phyloP scores from a whole-genome alignment of 2,329 filamentous ascomycete genomes.

The Bretziella fagacearum region DNA sequence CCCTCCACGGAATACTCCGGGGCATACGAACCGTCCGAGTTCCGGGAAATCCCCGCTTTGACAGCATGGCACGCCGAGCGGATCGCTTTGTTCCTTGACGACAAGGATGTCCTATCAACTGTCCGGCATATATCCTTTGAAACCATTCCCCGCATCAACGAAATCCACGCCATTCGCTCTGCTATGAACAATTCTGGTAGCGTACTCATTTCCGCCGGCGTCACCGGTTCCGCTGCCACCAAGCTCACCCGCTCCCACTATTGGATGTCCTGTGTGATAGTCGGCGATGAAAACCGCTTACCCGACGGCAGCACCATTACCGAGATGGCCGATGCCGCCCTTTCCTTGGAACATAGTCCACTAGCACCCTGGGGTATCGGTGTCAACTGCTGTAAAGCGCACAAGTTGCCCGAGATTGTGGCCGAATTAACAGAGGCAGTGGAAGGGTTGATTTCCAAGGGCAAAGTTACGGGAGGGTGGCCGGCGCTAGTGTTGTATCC shows the following conservation, averaged over 20 bases:
- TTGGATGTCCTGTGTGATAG: slow-evolving; percentile 43
- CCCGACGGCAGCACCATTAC: slow-evolving; percentile 36
- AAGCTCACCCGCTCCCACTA: slow-evolving; percentile 24
- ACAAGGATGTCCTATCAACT: slow-evolving; percentile 23
- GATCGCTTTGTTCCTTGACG: slow-evolving; percentile 31
- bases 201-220: slow-evolving; percentile 4
- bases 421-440: slow-evolving; percentile 36
- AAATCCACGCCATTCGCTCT: slow-evolving; percentile 39
- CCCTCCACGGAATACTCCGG: slow-evolving; percentile 51
- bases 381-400: slow-evolving; percentile 52
- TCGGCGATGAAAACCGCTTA: slow-evolving; percentile 29
- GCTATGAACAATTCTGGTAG: slow-evolving; percentile 21
- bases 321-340: slow-evolving; percentile 23
- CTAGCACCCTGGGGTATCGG: slow-evolving; percentile 43
- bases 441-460: slow-evolving; percentile 21
- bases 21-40: slow-evolving; percentile 35
- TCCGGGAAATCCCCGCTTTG: slow-evolving; percentile 27
- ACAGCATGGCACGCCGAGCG: slow-evolving; percentile 40
- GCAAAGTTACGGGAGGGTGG: slow-evolving; percentile 22
- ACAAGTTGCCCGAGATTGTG: slow-evolving; percentile 40
- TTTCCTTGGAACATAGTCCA: slow-evolving; percentile 19
- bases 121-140: slow-evolving; percentile 45
- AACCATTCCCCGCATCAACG: slow-evolving; percentile 46
- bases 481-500: slow-evolving; percentile 48
- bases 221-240: neutral